Conservation (phyloP, 1,284 basidiomycete genomes). For the Ceratobasidium sp. region DNA sequence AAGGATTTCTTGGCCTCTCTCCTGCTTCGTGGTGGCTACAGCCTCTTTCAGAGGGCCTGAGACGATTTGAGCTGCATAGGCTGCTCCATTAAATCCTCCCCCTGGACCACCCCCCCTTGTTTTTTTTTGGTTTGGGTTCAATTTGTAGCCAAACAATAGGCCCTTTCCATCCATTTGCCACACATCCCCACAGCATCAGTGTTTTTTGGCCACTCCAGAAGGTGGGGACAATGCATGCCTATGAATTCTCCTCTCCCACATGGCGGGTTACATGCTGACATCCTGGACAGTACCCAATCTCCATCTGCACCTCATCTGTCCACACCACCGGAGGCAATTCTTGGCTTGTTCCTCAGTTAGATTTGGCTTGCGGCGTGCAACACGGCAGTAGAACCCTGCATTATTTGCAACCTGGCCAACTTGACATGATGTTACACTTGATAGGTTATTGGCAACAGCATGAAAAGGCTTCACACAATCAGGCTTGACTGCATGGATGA, state of each 20-base stretch:
- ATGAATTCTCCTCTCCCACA: background rate
- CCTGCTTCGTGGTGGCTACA: no score
- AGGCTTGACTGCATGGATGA: background rate
- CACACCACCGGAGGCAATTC: background rate
- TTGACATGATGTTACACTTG: background rate
- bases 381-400: background rate
- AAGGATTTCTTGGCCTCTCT: no score
- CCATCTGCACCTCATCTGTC: slow-evolving; percentile 5
- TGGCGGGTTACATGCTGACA: background rate
- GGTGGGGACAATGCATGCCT: background rate
- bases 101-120: no score
- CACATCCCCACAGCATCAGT: background rate
- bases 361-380: background rate
- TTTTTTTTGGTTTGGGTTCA: no score
- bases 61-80: no score
- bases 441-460: background rate
- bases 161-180: slow-evolving; percentile 1
- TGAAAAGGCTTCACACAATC: background rate
- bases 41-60: no score
- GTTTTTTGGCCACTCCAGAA: background rate
- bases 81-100: no score
- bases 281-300: background rate
- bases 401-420: background rate
- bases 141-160: background rate
- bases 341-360: background rate